Base-by-base conservation (phyloP, 176 grass and related monocot species). In the Oropetium thomaeum region DNA sequence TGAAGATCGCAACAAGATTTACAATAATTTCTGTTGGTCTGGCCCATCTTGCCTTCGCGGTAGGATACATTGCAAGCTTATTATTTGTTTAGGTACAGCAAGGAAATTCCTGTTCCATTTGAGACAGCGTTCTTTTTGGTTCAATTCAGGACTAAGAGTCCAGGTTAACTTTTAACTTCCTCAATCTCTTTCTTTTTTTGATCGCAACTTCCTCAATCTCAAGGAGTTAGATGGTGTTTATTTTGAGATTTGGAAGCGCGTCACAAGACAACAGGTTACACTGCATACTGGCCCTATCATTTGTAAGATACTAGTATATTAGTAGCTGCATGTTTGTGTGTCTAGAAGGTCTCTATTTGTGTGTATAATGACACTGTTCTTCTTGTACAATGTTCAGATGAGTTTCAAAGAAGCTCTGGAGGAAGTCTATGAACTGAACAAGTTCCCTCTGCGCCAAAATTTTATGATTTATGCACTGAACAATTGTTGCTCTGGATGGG, bases 301-400 rank as follows among this genome's bases (percentile, higher is more conserved):
- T 10, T 59, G n/a, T 58, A 25, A 63, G 42, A 37, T 40, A 67
- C 4, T 17, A n/a, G n/a, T n/a, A n/a, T n/a, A n/a, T n/a, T n/a
- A n/a, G n/a, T n/a, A n/a, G n/a, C n/a, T n/a, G n/a, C n/a, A n/a
- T 85, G 60, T 42, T 44, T 65, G 42, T 70, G 71, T 52, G 70
- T 76, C 11, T 85, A n/a, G 51, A 12, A 7, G 63, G 3, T 47
- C 55, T 34, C 2, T 51, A 8, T 65, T 22, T 45, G 2, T 10
- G 11, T 59, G 51, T 17, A n/a, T 14, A 12, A 17, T 70, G 40
- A 76, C 47, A 5, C 3, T 13, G 3, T 76, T 76, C 10, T 86
- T 70, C 47, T 31, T 69, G 16, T 76, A 57, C 15, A 57, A 82
- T 38, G 7, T 39, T 28, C 52, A 73, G 34, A 39, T 19, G 15